Base-by-base conservation (phyloP, 2,329 filamentous ascomycete species). In the Fusarium sp. region DNA sequence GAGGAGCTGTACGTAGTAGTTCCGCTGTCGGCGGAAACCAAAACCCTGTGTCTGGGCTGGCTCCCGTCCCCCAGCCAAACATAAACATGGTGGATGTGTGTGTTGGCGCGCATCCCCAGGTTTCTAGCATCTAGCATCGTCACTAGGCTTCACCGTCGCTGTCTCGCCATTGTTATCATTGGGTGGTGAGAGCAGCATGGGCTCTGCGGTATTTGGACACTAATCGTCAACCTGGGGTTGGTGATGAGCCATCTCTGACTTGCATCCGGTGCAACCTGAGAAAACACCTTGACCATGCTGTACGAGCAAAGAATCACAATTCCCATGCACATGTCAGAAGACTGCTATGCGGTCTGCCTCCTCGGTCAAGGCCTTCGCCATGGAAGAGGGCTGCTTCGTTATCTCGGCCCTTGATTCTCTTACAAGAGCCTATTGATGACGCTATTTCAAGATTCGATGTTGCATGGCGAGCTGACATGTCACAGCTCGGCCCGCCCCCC, bases 211-310 rank as follows among this genome's bases (percentile, higher is more conserved):
- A 58, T 58, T 58, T 37, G 56, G 35, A 39, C 56, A 48, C 29
- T 41, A n/a, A 63, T 41, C 48, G 24, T 31, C 48, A 52, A 52
- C 48, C 48, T 52, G 48, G 48, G 48, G 29, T 62, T 62, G 59
- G 43, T 50, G 59, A 62, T 29, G 43, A 31, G 29, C 48, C 56
- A 58, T 57, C 29, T 33, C n/a, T 11, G 20, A 50, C 20, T 62
- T 62, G 59, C 59, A 31, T 48, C n/a, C 11, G 18, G 41, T 35
- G 59, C n/a, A 37, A 50, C 59, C 33, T 18, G 48, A 10, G 48
- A 52, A 52, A 52, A 3, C 27, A 61, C 27, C 41, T 13, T 24
- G 29, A 35, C 59, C 59, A 18, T 22, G 58, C 11, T 33, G 24
- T 48, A 9, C 43, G 37, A 20, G 41, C 10, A n/a, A 50, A 48